Evolutionary conservation across 1,139 yeast species (phyloP), one percentile per base, ranked within the genome.

Genomic region (Hansenula anomala): DNA sequence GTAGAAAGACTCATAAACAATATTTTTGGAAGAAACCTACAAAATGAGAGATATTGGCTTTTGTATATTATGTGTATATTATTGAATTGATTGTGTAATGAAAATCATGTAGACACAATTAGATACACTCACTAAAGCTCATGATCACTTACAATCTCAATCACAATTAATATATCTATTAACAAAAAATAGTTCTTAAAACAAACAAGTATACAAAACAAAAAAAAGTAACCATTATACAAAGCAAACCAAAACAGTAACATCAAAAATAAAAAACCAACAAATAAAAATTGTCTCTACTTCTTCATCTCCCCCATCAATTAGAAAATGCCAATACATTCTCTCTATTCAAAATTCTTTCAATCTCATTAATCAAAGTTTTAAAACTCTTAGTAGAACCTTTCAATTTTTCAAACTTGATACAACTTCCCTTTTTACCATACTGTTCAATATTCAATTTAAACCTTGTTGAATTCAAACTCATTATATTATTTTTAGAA

Each of bases 1-100:
- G 97, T 63, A 78, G 98, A 66, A 87, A 83, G 64, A 86, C 88
- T 2, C 97, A 90, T 64, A 92, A 92, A 63, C 97, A 92, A 58
- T 84, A 84, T 57, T 84, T 78, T 63, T 84, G 94, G 94, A 84
- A 82, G 59, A 82, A 77, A 54, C 94, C 94, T 16, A 31, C 33
- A 13, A 31, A 31, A 31, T 31, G 16, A 23, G 23, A 4, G 12
- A 22, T n/a, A 6, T 4, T 10, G n/a, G n/a, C n/a, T 28, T 14
- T 6, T 13, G 28, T 12, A n/a, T 6, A 12, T 26, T n/a, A 14
- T n/a, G 12, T 29, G 31, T 29, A 19, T 16, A 16, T 9, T 28
- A 28, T 26, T n/a, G n/a, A n/a, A n/a, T n/a, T n/a, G n/a, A n/a
- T n/a, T n/a, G n/a, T n/a, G n/a, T n/a, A n/a, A n/a, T n/a, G n/a